phyloP scores from a whole-genome alignment of 306 rosid species.

The Cicer yamashitae region DNA sequence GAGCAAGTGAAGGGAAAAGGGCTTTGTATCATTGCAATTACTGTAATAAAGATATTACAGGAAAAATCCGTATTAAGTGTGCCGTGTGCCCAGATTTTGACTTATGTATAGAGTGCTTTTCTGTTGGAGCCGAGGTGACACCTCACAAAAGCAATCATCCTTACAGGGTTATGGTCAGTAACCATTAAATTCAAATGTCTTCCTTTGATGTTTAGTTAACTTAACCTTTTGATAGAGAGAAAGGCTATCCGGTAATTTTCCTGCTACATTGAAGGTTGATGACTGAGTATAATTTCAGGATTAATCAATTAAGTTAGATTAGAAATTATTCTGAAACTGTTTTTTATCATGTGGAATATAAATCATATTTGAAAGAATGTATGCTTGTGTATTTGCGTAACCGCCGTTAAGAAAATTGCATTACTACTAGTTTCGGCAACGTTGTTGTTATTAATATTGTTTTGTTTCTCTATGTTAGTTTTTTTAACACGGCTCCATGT shows the following conservation, averaged over 20 bases:
- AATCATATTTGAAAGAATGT: slow-evolving; percentile 26
- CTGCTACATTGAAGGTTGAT: slow-evolving; percentile 25
- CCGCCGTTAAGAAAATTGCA: background rate
- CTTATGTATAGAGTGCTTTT: slow-evolving; percentile 91
- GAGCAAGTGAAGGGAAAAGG: slow-evolving; percentile 79
- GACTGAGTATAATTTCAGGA: slow-evolving; percentile 3
- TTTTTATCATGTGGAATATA: slow-evolving; percentile 7
- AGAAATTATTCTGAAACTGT: background rate
- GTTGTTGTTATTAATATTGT: slow-evolving; percentile 21
- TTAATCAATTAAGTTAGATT: slow-evolving; percentile 22
- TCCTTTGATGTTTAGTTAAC: slow-evolving; percentile 8
- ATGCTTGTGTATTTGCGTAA: slow-evolving; percentile 37
- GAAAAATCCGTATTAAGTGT: slow-evolving; percentile 95
- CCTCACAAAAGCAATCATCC: slow-evolving; percentile 91
- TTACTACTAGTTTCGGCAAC: slow-evolving; percentile 20
- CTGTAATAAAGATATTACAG: slow-evolving; percentile 95
- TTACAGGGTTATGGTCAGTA: slow-evolving; percentile 94
- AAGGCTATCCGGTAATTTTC: background rate
- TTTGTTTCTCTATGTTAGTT: slow-evolving; percentile 7
- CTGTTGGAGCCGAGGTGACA: slow-evolving; percentile 94
- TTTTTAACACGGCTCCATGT: slow-evolving; percentile 44
- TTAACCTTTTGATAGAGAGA: slow-evolving; percentile 21
- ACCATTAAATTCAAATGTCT: slow-evolving; percentile 5
- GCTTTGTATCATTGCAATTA: slow-evolving; percentile 96
- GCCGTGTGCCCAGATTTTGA: slow-evolving; percentile 93